Conservation (phyloP, 371 early-diverging fungal genomes). For the Rhizopus stolonifer region DNA sequence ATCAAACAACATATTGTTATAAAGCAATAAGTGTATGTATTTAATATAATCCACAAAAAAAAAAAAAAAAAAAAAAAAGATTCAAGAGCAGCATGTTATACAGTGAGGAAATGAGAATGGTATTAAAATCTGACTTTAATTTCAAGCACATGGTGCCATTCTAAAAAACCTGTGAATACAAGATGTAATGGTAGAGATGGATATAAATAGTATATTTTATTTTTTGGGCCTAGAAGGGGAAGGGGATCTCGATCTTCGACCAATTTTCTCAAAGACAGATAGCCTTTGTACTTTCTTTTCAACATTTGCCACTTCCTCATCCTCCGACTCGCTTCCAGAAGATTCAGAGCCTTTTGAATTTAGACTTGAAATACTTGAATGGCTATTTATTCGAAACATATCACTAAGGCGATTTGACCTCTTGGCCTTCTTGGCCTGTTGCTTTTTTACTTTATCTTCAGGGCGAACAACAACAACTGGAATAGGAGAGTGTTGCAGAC, state of each 20-base stretch:
- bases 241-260: slow-evolving; percentile 41
- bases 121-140: too few relatives aligned
- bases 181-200: too few relatives aligned
- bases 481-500: slow-evolving; percentile 58
- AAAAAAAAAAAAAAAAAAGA: too few relatives aligned
- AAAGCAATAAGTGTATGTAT: too few relatives aligned
- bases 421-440: slow-evolving; percentile 34
- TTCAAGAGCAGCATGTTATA: too few relatives aligned
- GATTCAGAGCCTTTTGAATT: slow-evolving; percentile 25
- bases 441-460: slow-evolving; percentile 52
- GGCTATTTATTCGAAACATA: slow-evolving; percentile 38
- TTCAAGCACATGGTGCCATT: too few relatives aligned
- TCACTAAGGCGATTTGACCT: slow-evolving; percentile 44
- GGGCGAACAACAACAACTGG: slow-evolving; percentile 63
- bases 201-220: neutral
- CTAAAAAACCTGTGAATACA: too few relatives aligned
- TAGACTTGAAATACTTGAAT: slow-evolving; percentile 24
- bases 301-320: slow-evolving; percentile 8
- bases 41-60: too few relatives aligned
- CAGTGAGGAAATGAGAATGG: too few relatives aligned
- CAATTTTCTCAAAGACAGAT: slow-evolving; percentile 35
- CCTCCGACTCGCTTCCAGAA: slow-evolving; percentile 28
- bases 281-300: slow-evolving; percentile 35
- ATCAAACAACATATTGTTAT: too few relatives aligned
- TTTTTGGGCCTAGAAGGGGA: slow-evolving; percentile 30